Conservation (phyloP, 2,329 filamentous ascomycete genomes). For the Fusarium illudens region DNA sequence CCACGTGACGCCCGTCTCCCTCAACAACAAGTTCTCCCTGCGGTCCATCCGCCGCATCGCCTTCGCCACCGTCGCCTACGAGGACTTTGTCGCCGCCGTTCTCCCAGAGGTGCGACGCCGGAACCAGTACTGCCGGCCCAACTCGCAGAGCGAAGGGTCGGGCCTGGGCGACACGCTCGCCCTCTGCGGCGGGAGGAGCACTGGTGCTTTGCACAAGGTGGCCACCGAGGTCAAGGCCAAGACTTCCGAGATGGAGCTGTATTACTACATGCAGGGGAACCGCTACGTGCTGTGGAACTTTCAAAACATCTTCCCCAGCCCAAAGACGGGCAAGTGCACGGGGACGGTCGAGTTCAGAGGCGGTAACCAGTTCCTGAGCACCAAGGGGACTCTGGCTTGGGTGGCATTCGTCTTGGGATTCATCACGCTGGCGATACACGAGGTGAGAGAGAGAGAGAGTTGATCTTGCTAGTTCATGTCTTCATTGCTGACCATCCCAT, state of each 20-base stretch:
- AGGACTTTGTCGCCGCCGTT: conserved; percentile 47
- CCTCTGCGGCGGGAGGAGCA: conserved; percentile 39
- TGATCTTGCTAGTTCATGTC: no score
- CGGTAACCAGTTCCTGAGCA: conserved; percentile 51
- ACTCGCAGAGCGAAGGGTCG: conserved; percentile 45
- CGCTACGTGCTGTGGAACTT: conserved; percentile 54
- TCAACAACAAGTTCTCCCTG: conserved; percentile 48
- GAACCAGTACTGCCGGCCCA: conserved; percentile 49
- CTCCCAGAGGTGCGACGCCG: conserved; percentile 46
- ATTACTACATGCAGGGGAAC: conserved; percentile 51
- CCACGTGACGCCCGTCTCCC: conserved; percentile 49
- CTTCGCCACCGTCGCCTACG: conserved; percentile 48
- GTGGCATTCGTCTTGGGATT: conserved; percentile 52
- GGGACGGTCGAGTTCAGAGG: conserved; percentile 53
- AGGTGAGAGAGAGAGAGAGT: no score
- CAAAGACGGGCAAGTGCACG: conserved; percentile 49
- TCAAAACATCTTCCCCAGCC: conserved; percentile 50
- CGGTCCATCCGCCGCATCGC: conserved; percentile 49
- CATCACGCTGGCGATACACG: conserved; percentile 48
- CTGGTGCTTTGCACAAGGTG: conserved; percentile 40
- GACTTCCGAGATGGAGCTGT: conserved; percentile 44
- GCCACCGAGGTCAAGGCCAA: conserved; percentile 43
- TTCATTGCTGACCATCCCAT: no score
- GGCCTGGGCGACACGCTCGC: conserved; percentile 43
- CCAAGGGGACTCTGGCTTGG: conserved; percentile 50